Conservation (phyloP, 2,329 filamentous ascomycete genomes). For the Penicillium digitatum region DNA sequence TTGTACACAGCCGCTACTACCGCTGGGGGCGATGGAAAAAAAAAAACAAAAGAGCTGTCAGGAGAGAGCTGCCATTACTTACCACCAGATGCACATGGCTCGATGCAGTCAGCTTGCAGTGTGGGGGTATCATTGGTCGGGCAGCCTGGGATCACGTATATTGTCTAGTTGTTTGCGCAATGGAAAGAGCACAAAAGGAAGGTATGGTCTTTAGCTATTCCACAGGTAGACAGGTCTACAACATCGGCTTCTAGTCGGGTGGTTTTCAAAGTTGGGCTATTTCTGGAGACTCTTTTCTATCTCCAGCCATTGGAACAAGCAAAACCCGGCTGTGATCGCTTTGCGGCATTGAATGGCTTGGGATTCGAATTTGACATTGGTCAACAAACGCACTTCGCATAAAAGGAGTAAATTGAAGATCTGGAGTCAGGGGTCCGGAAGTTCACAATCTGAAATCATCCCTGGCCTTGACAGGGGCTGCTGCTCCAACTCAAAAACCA, state of each 20-base stretch:
- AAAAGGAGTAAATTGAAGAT: slow-evolving; percentile 45
- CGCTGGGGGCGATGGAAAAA: slow-evolving; percentile 4
- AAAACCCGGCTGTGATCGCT: neutral
- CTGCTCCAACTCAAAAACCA: neutral
- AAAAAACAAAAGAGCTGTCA: slow-evolving; percentile 20
- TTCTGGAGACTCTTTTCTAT: neutral
- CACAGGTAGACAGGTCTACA: neutral
- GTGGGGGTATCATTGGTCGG: slow-evolving; percentile 1
- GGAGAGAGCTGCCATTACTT: slow-evolving; percentile 17
- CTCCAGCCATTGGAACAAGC: neutral
- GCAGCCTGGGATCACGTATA: neutral
- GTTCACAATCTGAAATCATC: neutral
- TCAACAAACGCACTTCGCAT: neutral
- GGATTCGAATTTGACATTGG: neutral
- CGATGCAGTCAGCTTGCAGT: slow-evolving; percentile 1
- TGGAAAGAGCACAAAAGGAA: neutral
- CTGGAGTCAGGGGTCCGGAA: neutral
- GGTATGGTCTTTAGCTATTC: neutral
- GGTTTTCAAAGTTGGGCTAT: neutral
- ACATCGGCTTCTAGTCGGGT: neutral
- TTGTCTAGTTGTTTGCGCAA: slow-evolving; percentile 1
- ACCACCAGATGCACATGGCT: slow-evolving; percentile 5
- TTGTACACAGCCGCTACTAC: slow-evolving; percentile 18
- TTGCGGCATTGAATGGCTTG: neutral
- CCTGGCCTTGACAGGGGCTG: neutral